phyloP scores from a whole-genome alignment of 805 yeast genomes.

The Starmerella vitae region DNA sequence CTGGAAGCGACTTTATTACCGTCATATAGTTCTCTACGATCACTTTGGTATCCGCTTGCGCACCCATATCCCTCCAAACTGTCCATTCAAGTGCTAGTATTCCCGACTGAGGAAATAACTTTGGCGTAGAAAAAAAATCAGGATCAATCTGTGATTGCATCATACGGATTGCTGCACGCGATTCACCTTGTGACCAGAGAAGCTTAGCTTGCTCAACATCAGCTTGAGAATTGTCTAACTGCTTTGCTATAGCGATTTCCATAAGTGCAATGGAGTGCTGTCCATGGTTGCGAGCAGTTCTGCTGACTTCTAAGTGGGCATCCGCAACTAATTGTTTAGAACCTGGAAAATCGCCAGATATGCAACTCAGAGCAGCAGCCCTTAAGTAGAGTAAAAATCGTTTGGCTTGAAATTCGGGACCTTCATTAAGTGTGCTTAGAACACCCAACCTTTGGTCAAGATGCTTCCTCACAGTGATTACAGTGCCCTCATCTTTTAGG shows the following conservation, averaged over 20 bases:
- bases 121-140: constrained; percentile 13
- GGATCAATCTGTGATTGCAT: constrained; percentile 33
- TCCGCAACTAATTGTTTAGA: constrained; percentile 28
- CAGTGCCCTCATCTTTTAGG: neutral
- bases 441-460: constrained; percentile 10
- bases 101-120: constrained; percentile 23
- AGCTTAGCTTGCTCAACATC: constrained; percentile 33
- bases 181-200: constrained; percentile 82
- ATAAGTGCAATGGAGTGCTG: constrained; percentile 42
- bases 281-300: constrained; percentile 33
- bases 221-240: constrained; percentile 7
- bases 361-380: constrained; percentile 31
- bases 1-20: constrained; percentile 40
- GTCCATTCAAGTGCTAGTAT: constrained; percentile 63
- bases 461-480: constrained; percentile 2
- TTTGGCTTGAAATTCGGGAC: constrained; percentile 45
- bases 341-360: constrained; percentile 6
- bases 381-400: constrained; percentile 49
- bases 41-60: constrained; percentile 62
- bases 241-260: constrained; percentile 17
- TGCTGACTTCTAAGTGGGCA: constrained; percentile 36
- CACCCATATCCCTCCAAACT: constrained; percentile 76
- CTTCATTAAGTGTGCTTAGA: constrained; percentile 26
- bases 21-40: constrained; percentile 56
- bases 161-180: constrained; percentile 63